These are phyloP conservation scores for Candida sp. DNA, from an alignment of 1,139 yeast genomes.

Conservation along the genomic window DNA sequence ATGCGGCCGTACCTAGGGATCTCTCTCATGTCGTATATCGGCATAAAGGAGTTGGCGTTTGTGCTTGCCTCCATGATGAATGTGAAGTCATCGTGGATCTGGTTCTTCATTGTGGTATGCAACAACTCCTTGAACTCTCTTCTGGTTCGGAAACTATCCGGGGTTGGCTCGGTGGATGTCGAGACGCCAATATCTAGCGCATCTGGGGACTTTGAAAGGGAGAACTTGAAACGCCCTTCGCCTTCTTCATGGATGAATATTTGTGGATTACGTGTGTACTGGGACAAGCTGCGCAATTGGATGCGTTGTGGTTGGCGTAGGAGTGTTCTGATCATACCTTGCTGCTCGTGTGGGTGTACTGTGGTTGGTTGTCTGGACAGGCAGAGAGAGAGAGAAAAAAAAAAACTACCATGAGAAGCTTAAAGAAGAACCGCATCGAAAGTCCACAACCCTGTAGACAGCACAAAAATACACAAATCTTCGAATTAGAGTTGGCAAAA, in stretches of 20 bases:
- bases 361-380: too few relatives aligned
- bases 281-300: conserved; percentile 9
- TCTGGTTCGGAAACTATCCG: conserved; percentile 30
- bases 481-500: too few relatives aligned
- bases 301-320: neutral
- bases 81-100: conserved; percentile 53
- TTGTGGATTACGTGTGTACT: conserved; percentile 27
- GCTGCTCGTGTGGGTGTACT: too few relatives aligned
- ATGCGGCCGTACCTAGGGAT: conserved; percentile 71
- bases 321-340: too few relatives aligned
- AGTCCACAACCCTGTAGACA: too few relatives aligned
- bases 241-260: conserved; percentile 25
- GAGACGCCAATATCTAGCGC: conserved; percentile 35
- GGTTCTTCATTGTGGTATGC: conserved; percentile 27
- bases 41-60: conserved; percentile 65
- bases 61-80: conserved; percentile 67
- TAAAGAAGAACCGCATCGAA: too few relatives aligned
- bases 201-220: conserved; percentile 22
- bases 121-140: conserved; percentile 31
- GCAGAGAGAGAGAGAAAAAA: too few relatives aligned
- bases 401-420: too few relatives aligned
- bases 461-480: too few relatives aligned
- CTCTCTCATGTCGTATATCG: conserved; percentile 72
- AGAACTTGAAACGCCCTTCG: conserved; percentile 16
- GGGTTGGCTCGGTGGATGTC: conserved; percentile 17